Conservation (phyloP, 768 basidiomycete species). For the Lactifluus subvellereus region DNA sequence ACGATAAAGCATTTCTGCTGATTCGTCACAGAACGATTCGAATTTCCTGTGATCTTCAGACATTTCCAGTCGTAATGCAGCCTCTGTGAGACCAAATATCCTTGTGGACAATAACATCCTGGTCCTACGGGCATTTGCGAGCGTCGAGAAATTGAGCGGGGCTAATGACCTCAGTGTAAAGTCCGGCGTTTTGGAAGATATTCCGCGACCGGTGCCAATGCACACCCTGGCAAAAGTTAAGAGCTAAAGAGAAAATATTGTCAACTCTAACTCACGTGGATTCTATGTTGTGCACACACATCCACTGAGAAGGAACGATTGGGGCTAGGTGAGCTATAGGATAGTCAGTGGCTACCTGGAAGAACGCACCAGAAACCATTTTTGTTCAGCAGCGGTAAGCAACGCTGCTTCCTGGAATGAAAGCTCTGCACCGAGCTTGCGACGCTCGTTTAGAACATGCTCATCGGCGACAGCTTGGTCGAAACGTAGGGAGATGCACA, state of each 20-base stretch:
- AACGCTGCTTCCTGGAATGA: conserved; percentile 4
- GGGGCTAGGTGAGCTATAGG: neutral
- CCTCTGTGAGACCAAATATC: conserved; percentile 21
- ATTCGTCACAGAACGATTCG: conserved; percentile 18
- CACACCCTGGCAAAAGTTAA: conserved; percentile 13
- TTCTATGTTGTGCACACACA: conserved; percentile 22
- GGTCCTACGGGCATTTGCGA: conserved; percentile 14
- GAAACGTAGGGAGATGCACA: conserved; percentile 42
- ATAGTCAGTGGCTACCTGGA: neutral
- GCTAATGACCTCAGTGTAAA: neutral
- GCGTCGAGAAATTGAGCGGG: conserved; percentile 15
- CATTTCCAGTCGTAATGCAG: conserved; percentile 14
- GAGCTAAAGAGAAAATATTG: neutral
- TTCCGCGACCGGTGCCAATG: conserved; percentile 23
- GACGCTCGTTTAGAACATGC: conserved; percentile 12
- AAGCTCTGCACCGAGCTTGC: conserved; percentile 7
- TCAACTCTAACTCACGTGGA: conserved; percentile 11
- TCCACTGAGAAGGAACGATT: conserved; percentile 11
- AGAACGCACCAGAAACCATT: conserved; percentile 10
- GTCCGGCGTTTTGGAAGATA: conserved; percentile 9
- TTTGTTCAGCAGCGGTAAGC: conserved; percentile 6
- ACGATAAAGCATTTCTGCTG: conserved; percentile 18
- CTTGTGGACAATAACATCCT: conserved; percentile 15
- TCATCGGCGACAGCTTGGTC: conserved; percentile 18
- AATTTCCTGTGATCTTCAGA: conserved; percentile 11